Percentiles rank a stretch among this genome's conserved stretches.
Conservation (phyloP, 768 basidiomycete species). For the Suillus sp. region DNA sequence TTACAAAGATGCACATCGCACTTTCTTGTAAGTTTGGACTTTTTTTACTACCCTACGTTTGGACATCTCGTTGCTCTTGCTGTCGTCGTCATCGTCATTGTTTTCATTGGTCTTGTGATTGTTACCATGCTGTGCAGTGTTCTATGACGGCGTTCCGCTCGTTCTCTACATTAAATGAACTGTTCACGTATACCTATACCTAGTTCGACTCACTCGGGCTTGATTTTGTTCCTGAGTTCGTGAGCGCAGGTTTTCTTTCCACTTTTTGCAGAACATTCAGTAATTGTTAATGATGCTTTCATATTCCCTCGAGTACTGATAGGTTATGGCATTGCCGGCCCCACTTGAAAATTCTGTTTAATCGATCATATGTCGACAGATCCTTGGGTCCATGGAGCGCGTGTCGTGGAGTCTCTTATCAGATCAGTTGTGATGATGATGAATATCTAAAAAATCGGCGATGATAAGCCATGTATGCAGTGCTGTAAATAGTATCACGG, state of each 20-base stretch:
- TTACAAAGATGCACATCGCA: no score
- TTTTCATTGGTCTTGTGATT: neutral
- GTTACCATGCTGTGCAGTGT: neutral
- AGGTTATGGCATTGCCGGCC: neutral
- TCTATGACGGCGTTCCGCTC: neutral
- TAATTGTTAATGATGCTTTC: neutral
- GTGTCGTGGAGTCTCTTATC: neutral
- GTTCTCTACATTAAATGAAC: slow-evolving; percentile 1
- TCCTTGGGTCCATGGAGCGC: neutral
- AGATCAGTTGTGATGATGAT: neutral
- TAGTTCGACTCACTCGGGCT: neutral
- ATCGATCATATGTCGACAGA: neutral
- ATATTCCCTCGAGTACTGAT: neutral
- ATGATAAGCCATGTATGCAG: no score
- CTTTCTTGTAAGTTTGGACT: neutral
- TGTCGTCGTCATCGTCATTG: neutral
- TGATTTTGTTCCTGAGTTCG: neutral
- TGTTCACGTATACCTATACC: neutral
- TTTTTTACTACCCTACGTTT: neutral
- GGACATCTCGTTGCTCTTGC: neutral
- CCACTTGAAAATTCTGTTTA: neutral
- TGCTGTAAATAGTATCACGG: neutral
- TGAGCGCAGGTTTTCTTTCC: no score
- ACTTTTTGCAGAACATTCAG: neutral
- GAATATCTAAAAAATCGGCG: neutral